These are phyloP conservation scores for Wolfiporia cocos DNA, from an alignment of 1,284 basidiomycete species.

Conservation along the genomic window DNA sequence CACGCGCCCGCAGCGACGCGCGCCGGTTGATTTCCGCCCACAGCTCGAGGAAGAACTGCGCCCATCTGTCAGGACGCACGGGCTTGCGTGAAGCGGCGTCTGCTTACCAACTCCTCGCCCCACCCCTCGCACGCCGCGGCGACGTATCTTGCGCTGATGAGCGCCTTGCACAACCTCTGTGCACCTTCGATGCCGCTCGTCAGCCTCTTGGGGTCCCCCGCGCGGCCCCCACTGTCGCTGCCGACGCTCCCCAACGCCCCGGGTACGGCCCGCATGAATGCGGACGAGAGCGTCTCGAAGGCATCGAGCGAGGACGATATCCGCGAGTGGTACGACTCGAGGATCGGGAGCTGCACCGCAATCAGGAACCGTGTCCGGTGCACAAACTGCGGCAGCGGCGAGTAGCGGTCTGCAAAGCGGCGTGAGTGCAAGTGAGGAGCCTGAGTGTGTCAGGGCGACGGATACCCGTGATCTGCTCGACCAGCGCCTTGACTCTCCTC, in stretches of 20 bases:
- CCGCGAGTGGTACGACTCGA: constrained; percentile 73
- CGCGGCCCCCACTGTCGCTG: constrained; percentile 23
- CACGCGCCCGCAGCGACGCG: constrained; percentile 46
- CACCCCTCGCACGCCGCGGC: constrained; percentile 63
- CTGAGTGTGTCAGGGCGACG: no score
- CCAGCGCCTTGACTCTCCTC: constrained; percentile 72
- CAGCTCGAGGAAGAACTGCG: constrained; percentile 84
- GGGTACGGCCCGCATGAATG: constrained; percentile 86
- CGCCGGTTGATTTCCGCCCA: constrained; percentile 71
- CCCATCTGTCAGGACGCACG: background rate
- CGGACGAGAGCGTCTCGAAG: constrained; percentile 86
- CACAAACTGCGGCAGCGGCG: constrained; percentile 71
- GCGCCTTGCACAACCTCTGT: constrained; percentile 77
- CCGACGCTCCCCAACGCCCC: constrained; percentile 66
- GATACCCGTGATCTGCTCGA: constrained; percentile 84
- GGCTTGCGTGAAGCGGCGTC: background rate
- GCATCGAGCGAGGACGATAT: constrained; percentile 86
- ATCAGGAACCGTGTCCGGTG: constrained; percentile 84
- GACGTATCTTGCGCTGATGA: constrained; percentile 73
- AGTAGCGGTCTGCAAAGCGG: constrained; percentile 77
- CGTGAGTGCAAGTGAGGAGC: no score
- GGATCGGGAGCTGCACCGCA: constrained; percentile 79
- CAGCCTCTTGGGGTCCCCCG: constrained; percentile 50
- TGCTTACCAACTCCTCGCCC: constrained; percentile 77
- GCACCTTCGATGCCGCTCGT: constrained; percentile 79